Percentiles rank a stretch among this genome's conserved stretches.
phyloP scores from a whole-genome alignment of 345 rosid genomes.

The Gossypioides kirkii region DNA sequence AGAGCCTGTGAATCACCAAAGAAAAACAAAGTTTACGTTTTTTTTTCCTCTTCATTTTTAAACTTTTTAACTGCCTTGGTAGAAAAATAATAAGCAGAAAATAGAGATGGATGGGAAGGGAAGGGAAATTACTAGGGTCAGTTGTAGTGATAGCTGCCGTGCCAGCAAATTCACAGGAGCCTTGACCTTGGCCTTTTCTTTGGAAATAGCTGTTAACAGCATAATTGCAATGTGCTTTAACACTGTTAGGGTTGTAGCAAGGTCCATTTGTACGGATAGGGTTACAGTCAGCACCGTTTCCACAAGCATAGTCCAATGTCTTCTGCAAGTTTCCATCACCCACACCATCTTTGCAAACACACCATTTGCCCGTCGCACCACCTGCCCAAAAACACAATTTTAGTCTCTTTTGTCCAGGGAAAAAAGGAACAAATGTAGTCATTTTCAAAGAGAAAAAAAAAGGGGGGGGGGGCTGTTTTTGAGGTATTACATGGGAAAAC shows the following conservation, averaged over 20 bases:
- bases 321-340: conserved; percentile 57
- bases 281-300: conserved; percentile 89
- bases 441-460: background rate
- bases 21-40: no score
- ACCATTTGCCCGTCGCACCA: conserved; percentile 45
- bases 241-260: conserved; percentile 73
- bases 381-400: conserved; percentile 21
- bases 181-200: conserved; percentile 61
- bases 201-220: conserved; percentile 84
- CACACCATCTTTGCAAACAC: conserved; percentile 70
- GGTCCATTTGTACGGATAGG: conserved; percentile 51
- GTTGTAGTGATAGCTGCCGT: conserved; percentile 24
- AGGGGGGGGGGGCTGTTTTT: no score
- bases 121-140: conserved; percentile 51
- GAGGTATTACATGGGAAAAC: no score
- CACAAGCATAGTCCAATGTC: conserved; percentile 88
- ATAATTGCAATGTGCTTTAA: conserved; percentile 49
- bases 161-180: conserved; percentile 55
- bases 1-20: conserved; percentile 29
- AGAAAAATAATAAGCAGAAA: conserved; percentile 5
- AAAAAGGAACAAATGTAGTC: background rate
- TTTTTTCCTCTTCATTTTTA: background rate
- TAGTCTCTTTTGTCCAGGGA: no score
- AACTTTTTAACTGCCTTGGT: background rate
- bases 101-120: background rate